Conservation (phyloP, 306 rosid genomes). For the Rosa lucieae region DNA sequence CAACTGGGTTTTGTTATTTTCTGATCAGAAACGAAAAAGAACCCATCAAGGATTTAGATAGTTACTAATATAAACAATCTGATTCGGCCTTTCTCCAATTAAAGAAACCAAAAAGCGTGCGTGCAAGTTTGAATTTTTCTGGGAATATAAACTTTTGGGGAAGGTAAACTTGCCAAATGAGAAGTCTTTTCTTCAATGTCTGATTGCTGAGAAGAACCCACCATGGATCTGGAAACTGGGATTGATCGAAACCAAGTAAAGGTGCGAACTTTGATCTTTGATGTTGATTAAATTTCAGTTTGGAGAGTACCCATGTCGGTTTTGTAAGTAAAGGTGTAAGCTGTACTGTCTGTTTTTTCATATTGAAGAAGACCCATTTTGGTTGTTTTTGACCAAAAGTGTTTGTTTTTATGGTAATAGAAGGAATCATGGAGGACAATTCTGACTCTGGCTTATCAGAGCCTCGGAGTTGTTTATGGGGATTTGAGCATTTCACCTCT, state of each 20-base stretch:
- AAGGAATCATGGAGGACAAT: slow-evolving; percentile 76
- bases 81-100: neutral
- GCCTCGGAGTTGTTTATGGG: slow-evolving; percentile 95
- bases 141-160: slow-evolving; percentile 12
- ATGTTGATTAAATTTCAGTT: neutral
- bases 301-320: slow-evolving; percentile 18
- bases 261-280: slow-evolving; percentile 42
- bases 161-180: slow-evolving; percentile 3
- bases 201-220: slow-evolving; percentile 29
- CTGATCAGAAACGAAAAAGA: neutral
- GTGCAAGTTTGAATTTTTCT: slow-evolving; percentile 24
- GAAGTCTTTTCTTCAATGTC: slow-evolving; percentile 29
- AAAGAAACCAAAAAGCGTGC: neutral
- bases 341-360: neutral
- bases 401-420: slow-evolving; percentile 39
- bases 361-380: slow-evolving; percentile 19
- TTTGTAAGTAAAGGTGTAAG: neutral
- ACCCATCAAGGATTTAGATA: slow-evolving; percentile 15
- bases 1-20: neutral
- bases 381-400: slow-evolving; percentile 15
- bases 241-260: slow-evolving; percentile 39
- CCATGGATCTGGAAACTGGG: slow-evolving; percentile 84
- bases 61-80: slow-evolving; percentile 7
- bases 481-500: slow-evolving; percentile 94
- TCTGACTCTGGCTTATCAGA: slow-evolving; percentile 84